Conservation (phyloP, 2,329 filamentous ascomycete genomes). For the Didymella lethalis region DNA sequence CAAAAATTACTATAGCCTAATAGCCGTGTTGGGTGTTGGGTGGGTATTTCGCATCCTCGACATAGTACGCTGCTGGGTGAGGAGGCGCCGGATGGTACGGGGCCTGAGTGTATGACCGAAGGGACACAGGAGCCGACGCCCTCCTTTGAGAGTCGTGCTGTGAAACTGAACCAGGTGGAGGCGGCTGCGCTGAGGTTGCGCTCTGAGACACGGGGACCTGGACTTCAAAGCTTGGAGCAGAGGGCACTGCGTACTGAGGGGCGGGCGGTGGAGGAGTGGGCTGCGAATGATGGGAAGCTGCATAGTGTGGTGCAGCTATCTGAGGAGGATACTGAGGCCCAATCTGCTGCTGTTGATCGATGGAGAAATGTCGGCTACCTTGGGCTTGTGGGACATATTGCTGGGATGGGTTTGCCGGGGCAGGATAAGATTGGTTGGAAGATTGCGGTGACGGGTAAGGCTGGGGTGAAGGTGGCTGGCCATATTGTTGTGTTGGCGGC, state of each 20-base stretch:
- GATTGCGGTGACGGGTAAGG: conserved; percentile 39
- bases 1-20: background rate
- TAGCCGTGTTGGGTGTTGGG: conserved; percentile 19
- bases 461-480: conserved; percentile 38
- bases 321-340: conserved; percentile 33
- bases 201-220: conserved; percentile 30
- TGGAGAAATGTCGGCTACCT: conserved; percentile 32
- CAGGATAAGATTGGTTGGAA: conserved; percentile 26
- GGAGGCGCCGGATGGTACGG: conserved; percentile 33
- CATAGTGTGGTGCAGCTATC: conserved; percentile 28
- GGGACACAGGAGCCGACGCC: conserved; percentile 42
- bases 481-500: conserved; percentile 31
- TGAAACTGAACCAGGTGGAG: conserved; percentile 24
- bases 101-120: conserved; percentile 36
- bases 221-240: conserved; percentile 35
- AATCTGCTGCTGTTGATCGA: conserved; percentile 29
- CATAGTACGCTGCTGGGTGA: conserved; percentile 41
- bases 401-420: conserved; percentile 18
- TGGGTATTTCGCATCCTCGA: conserved; percentile 40
- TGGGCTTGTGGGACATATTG: conserved; percentile 23
- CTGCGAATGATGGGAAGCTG: conserved; percentile 32
- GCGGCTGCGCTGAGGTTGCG: conserved; percentile 26
- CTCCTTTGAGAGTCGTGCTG: conserved; percentile 41
- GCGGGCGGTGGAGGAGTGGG: conserved; percentile 30
- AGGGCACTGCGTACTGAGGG: conserved; percentile 37